These are phyloP conservation scores for Tulasnella calospora DNA, from an alignment of 768 basidiomycete species.

Conservation along the genomic window DNA sequence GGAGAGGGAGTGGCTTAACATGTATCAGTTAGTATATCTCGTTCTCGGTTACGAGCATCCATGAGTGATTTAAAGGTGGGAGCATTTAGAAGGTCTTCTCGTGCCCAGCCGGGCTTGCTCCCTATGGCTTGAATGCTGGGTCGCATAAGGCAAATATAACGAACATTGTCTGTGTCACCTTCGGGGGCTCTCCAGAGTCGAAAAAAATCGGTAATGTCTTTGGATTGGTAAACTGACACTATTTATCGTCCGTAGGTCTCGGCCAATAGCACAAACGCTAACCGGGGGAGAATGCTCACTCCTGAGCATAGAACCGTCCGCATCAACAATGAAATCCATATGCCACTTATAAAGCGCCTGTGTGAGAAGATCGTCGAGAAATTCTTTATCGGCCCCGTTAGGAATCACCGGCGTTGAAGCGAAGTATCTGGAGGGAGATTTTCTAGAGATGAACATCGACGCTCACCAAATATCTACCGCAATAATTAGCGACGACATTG, in stretches of 20 bases:
- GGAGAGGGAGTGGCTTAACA: neutral
- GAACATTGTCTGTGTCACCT: neutral
- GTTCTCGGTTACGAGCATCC: neutral
- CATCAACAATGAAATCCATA: no score
- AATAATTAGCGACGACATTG: neutral
- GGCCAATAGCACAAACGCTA: neutral
- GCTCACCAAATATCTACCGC: neutral
- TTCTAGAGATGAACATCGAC: no score
- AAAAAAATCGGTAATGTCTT: neutral
- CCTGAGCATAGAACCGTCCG: no score
- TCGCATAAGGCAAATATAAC: no score
- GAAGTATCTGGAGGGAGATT: no score
- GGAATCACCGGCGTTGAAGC: no score
- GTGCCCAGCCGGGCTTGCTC: neutral
- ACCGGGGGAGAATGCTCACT: no score
- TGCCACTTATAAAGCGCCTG: no score
- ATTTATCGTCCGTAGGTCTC: neutral
- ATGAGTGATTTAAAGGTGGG: neutral
- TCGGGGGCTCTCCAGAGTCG: neutral
- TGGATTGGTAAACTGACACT: neutral
- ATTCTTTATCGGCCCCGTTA: no score
- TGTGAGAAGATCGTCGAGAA: no score
- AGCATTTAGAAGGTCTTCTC: neutral
- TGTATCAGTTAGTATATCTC: neutral
- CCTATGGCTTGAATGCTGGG: neutral